A percentile compares a stretch with the other conserved stretches of the same genome.
Evolutionary conservation across 2,329 filamentous ascomycete genomes (phyloP).

Genomic region (Fusarium mangiferae): DNA sequence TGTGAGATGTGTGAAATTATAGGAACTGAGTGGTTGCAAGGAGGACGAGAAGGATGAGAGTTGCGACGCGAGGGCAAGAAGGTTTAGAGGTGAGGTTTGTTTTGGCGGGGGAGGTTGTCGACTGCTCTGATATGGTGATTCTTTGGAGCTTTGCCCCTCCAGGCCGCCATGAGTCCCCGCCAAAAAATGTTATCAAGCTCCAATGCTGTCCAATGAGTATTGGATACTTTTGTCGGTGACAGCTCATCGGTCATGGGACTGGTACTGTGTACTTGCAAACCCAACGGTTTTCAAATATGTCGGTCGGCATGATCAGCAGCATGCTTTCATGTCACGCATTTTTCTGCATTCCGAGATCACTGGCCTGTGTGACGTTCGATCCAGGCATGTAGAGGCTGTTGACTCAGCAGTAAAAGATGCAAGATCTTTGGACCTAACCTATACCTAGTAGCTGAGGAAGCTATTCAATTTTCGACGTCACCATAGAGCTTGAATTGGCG

Average conservation of each 20-base stretch:
- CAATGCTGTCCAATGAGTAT: constrained; percentile 27
- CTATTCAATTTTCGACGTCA: constrained; percentile 17
- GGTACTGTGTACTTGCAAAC: constrained; percentile 23
- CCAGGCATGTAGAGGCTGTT: constrained; percentile 14
- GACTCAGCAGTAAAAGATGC: constrained; percentile 1
- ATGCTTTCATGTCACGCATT: constrained; percentile 37
- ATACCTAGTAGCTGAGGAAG: neutral
- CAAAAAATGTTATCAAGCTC: constrained; percentile 34
- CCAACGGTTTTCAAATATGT: constrained; percentile 17
- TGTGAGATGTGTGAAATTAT: constrained; percentile 26
- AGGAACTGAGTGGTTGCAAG: constrained; percentile 5
- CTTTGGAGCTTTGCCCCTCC: constrained; percentile 39
- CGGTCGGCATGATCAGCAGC: constrained; percentile 34
- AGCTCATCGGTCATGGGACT: neutral
- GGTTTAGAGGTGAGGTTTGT: constrained; percentile 30
- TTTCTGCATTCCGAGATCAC: constrained; percentile 16
- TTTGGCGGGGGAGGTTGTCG: constrained; percentile 35
- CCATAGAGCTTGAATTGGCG: constrained; percentile 9
- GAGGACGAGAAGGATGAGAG: constrained; percentile 19
- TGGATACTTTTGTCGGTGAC: constrained; percentile 16
- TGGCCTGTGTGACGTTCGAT: constrained; percentile 13
- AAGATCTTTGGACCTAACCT: constrained; percentile 5
- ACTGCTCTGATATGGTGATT: constrained; percentile 37
- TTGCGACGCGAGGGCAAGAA: constrained; percentile 36
- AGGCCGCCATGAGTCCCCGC: constrained; percentile 33